Base-by-base conservation (phyloP, 768 basidiomycete species). In the Asterophora lycoperdoides region DNA sequence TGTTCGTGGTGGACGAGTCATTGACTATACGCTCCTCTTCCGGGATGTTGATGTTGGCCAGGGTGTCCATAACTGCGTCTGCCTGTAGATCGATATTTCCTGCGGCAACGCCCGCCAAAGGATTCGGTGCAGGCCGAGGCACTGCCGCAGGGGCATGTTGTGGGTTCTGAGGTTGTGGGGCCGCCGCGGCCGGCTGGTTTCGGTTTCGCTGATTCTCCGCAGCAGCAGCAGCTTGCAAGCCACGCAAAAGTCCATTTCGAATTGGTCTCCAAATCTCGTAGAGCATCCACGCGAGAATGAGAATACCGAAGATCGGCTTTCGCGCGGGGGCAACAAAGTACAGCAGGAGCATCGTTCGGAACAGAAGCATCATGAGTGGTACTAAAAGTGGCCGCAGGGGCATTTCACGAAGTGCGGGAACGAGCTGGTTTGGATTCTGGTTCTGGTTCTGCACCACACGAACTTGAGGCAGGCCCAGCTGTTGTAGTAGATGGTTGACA, bases 251-350 rank as follows among this genome's bases (percentile, higher is more conserved):
- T 41, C 58, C 77, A 56, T 65, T 74, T 33, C 82, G 75, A 49
- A 89, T 75, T 19, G 83, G 82, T 44, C 76, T 77, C 84, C 84
- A 87, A 29, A 84, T 80, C 63, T 89, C 87, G 61, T 86, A 89
- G 19, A 84, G 47, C 63, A 86, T 78, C 84, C 84, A 89, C 2
- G 72, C 77, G 18, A 82, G 65, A 26, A 89, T 74, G 48, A 88
- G 66, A 33, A 86, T 55, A 30, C 80, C 84, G 50, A 89, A 77
- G 15, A 89, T 61, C 5, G 87, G 87, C 47, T 86, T 85, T 55
- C 83, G 75, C 6, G 83, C 76, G 0, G 87, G 87, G 4, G 83
- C 82, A 58, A 89, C 82, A 63, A 89, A 87, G 64, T 89, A 89
- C 3, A 89, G 71, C 23, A 89, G 68, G 10, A 89, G 71, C 10